Base-by-base conservation (phyloP, 208 protist species). In the Leishmania tropica region DNA sequence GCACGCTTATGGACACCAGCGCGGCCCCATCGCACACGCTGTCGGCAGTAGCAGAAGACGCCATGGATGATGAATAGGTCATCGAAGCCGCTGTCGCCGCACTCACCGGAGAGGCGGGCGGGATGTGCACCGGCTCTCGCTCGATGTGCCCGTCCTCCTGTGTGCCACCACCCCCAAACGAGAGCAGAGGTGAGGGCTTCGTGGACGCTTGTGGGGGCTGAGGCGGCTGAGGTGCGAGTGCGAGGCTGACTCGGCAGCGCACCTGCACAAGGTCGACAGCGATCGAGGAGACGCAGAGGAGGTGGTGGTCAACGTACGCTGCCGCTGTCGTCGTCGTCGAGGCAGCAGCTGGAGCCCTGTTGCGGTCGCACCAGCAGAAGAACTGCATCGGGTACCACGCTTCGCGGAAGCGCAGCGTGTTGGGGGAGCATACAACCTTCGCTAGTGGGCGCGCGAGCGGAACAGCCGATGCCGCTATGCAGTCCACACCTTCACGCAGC, bases 331-430 rank as follows among this genome's bases (percentile, higher is more conserved):
- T 19, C 72, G 35, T 40, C 51, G 73, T 17, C 35, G 73, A 35
- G 28, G 73, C 31, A 58, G 51, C 24, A 70, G 35, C 37, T 10
- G 81, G 37, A 35, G 76, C 75, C 10, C 68, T 64, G 11, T 24
- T 53, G 45, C 65, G 60, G 4, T 80, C 64, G 56, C 78, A 85
- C 91, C 91, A 94, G 76, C 86, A 89, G 67, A 88, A 92, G 53
- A 76, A 78, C 2, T 76, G 83, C 48, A 94, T 75, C 48, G 91
- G 87, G 71, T 94, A 94, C 83, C 84, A 89, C 47, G 83, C 83
- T 37, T 93, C 85, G 54, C 89, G 84, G 68, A 94, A 94, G 31
- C 91, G 91, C 65, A 94, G 68, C 54, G 83, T 94, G 72, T 81
- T 83, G 24, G 91, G 91, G 17, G 84, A 70, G 53, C 89, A 94